Percentiles rank a stretch among this genome's conserved stretches.
Conservation (phyloP, 2,329 filamentous ascomycete species). For the Trichoderma aggressivum region DNA sequence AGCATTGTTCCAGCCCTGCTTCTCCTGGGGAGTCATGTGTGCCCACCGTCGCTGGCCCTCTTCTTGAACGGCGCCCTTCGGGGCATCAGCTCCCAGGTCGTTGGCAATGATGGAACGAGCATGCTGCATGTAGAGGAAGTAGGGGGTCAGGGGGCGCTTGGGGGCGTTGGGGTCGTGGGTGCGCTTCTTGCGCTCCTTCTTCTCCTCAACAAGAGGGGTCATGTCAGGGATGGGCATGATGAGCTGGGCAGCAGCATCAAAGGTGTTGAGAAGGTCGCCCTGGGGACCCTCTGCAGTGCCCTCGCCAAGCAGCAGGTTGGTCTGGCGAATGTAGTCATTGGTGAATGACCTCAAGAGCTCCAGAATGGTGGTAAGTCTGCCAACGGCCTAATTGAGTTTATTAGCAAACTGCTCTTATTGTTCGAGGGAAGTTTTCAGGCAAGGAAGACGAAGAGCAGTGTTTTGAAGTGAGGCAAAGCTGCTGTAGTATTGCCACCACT, state of each 20-base stretch:
- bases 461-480: background rate
- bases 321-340: conserved; percentile 83
- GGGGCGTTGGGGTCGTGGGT: conserved; percentile 88
- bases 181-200: conserved; percentile 88
- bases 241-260: conserved; percentile 48
- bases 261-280: conserved; percentile 46
- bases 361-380: conserved; percentile 72
- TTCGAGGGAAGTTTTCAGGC: background rate
- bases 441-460: background rate
- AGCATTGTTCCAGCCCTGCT: conserved; percentile 64
- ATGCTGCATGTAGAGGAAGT: conserved; percentile 91
- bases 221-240: conserved; percentile 40
- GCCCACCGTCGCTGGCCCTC: conserved; percentile 87
- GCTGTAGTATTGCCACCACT: background rate
- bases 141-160: conserved; percentile 89
- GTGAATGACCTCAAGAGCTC: conserved; percentile 76
- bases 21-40: conserved; percentile 70
- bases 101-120: conserved; percentile 77
- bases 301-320: conserved; percentile 74
- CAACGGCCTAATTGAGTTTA: conserved; percentile 37
- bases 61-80: conserved; percentile 82
- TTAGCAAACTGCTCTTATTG: conserved; percentile 33
- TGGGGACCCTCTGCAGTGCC: conserved; percentile 48
- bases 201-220: conserved; percentile 56
- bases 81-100: conserved; percentile 70